Conservation (phyloP, 768 basidiomycete genomes). For the Boletus rufocinnamomeus region DNA sequence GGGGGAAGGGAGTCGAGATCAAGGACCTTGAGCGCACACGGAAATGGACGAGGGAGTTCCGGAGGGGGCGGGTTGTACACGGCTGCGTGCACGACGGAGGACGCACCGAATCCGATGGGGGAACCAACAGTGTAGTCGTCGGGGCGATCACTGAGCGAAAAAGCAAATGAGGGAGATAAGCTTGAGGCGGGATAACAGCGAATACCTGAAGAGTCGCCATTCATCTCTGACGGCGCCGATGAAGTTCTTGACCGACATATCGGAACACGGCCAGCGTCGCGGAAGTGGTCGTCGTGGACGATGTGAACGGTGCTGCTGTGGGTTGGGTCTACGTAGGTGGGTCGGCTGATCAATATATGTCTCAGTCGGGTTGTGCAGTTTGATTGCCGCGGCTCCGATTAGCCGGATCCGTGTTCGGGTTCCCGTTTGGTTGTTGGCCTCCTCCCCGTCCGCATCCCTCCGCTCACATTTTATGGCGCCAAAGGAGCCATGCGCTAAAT, state of each 20-base stretch:
- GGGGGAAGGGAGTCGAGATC: constrained; percentile 81
- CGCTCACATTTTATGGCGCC: constrained; percentile 53
- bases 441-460: neutral
- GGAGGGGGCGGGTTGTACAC: constrained; percentile 51
- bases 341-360: neutral
- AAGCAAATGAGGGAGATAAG: neutral
- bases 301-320: neutral
- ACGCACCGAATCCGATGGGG: constrained; percentile 89
- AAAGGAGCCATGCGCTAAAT: constrained; percentile 66
- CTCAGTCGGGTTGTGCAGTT: neutral
- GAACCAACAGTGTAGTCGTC: constrained; percentile 74
- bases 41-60: constrained; percentile 41
- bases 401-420: constrained; percentile 23
- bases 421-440: neutral
- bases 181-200: neutral
- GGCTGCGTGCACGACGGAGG: constrained; percentile 87
- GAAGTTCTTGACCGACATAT: constrained; percentile 41
- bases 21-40: constrained; percentile 87
- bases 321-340: neutral
- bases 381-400: constrained; percentile 15
- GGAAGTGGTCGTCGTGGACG: neutral
- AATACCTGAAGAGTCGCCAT: constrained; percentile 78
- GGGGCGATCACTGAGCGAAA: constrained; percentile 55
- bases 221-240: constrained; percentile 85
- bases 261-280: neutral